Conservation (phyloP, 208 protist species). For the Wallacemonas collosoma region DNA sequence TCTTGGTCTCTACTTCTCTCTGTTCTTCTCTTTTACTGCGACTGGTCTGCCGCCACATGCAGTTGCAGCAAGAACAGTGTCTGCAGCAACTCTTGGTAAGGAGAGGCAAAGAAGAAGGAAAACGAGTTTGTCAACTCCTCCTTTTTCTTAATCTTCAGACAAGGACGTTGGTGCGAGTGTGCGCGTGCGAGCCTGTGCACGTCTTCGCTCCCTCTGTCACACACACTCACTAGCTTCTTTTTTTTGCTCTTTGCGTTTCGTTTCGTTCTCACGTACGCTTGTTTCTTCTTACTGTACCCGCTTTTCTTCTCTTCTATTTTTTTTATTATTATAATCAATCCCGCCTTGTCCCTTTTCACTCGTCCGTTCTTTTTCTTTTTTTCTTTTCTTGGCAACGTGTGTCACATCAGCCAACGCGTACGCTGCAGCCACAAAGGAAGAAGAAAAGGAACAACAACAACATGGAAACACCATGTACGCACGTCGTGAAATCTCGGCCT, state of each 20-base stretch:
- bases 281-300: slow-evolving; percentile 4
- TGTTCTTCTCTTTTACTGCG: neutral
- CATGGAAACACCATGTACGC: neutral
- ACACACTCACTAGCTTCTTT: neutral
- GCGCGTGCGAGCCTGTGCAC: neutral
- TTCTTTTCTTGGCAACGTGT: neutral
- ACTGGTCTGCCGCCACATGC: neutral
- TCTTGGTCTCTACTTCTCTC: neutral
- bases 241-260: neutral
- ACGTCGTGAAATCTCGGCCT: neutral
- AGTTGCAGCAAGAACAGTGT: neutral
- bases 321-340: slow-evolving; percentile 7
- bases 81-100: slow-evolving; percentile 8
- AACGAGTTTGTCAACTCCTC: slow-evolving; percentile 15
- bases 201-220: neutral
- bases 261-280: slow-evolving; percentile 4
- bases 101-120: neutral
- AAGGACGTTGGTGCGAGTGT: neutral
- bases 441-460: slow-evolving; percentile 19
- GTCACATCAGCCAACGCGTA: too few species aligned
- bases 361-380: slow-evolving; percentile 16
- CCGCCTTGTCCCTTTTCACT: too few species aligned
- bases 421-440: too few species aligned
- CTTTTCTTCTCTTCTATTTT: slow-evolving; percentile 16
- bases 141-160: neutral